Evolutionary conservation across 352 stramenopile genomes (phyloP), one percentile per base, ranked within the genome.

Genomic region (Hyaloperonospora arabidopsidis): DNA sequence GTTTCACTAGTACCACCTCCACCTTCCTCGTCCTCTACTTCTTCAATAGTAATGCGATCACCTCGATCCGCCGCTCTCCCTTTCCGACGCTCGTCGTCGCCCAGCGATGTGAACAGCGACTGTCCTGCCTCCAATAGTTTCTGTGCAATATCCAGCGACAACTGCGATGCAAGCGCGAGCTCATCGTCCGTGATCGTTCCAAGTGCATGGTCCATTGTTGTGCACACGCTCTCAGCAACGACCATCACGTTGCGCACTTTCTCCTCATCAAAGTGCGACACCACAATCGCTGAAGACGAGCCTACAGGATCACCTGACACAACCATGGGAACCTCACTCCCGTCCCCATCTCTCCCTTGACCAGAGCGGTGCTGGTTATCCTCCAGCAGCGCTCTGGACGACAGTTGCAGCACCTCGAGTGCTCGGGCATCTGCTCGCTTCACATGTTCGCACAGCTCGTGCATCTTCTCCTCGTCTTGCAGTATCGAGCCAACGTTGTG

Each of bases 131-230:
- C 67, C 11, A 92, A 59, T 17, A 89, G 54, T 35, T 81, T 85
- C 61, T 89, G 75, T 18, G 82, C 74, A 41, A 92, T 78, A n/a
- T 66, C 69, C 8, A 92, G 67, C 46, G 77, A 89, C 14, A 92
- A 60, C 53, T 89, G 82, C 1, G 77, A 72, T 8, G 79, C 79
- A 6, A 92, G 41, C 8, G 67, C 52, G 22, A 89, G 65, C 54
- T 92, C 82, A 47, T 87, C 78, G 52, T 84, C 64, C 2, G 75
- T 79, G 56, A 92, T 89, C 28, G 79, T 89, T 43, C 66, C 75
- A 17, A 92, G 54, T 22, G 82, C 79, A 22, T 86, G 70, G 48
- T 89, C 76, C 68, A 92, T 77, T 13, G 79, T 81, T 5, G 52
- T 61, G 56, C 82, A 92, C 74, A 92, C 87, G 41, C 65, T 84